Conservation (phyloP, 257 asterid genomes). For the Verbena officinalis region DNA sequence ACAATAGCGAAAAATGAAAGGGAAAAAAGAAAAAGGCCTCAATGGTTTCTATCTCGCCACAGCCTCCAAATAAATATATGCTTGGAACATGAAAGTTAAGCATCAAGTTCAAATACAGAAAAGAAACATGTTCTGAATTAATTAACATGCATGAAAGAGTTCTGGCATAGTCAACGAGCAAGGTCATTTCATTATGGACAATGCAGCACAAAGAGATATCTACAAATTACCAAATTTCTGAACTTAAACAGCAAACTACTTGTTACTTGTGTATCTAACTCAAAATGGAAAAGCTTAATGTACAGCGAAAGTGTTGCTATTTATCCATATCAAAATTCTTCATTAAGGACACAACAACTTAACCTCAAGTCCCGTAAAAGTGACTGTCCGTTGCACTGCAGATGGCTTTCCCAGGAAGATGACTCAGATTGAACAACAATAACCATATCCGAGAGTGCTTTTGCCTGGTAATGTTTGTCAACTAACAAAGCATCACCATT, state of each 20-base stretch:
- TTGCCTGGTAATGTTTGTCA: conserved; percentile 96
- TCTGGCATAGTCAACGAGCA: conserved; percentile 18
- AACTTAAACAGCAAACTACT: conserved; percentile 17
- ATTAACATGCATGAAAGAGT: conserved; percentile 18
- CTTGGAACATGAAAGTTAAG: too few relatives aligned
- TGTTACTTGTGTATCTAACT: background rate
- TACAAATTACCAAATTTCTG: background rate
- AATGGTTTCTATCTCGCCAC: background rate
- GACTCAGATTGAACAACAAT: conserved; percentile 96
- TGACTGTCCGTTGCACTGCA: conserved; percentile 89
- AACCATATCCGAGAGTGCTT: conserved; percentile 96
- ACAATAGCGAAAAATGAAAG: background rate
- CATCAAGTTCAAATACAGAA: conserved; percentile 3
- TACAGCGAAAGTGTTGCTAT: conserved; percentile 11
- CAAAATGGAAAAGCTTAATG: conserved; percentile 3
- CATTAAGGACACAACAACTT: conserved; percentile 21
- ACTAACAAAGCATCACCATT: conserved; percentile 84
- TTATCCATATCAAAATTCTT: conserved; percentile 27
- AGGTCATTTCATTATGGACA: conserved; percentile 5
- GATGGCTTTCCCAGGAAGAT: conserved; percentile 96
- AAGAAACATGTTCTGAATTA: background rate
- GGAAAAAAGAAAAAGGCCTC: background rate
- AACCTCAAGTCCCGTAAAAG: conserved; percentile 94
- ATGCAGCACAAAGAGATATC: conserved; percentile 15
- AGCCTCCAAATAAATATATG: conserved; percentile 7